A percentile compares a stretch with the other conserved stretches of the same genome.
These are phyloP conservation scores for Colletotrichum graminicola DNA, from an alignment of 2,329 filamentous ascomycete species.

Conservation along the genomic window DNA sequence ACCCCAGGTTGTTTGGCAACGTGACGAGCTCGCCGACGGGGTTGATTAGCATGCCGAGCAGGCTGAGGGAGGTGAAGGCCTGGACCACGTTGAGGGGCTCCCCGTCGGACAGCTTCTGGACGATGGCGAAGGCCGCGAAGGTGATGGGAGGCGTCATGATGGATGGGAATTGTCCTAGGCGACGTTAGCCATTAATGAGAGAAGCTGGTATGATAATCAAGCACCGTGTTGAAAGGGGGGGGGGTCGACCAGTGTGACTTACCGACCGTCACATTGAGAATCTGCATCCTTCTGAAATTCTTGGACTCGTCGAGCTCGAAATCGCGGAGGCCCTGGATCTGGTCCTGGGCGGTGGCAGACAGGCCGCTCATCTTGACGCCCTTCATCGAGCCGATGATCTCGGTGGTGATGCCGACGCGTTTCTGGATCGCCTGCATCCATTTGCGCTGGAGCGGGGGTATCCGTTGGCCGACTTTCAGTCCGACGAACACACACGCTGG, in stretches of 20 bases:
- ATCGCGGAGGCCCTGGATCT: conserved; percentile 43
- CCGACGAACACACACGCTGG: neutral
- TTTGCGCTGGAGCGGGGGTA: conserved; percentile 20
- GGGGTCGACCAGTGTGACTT: neutral
- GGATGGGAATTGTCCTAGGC: conserved; percentile 11
- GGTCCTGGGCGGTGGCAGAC: conserved; percentile 51
- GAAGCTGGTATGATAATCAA: too few relatives aligned
- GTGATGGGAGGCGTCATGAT: conserved; percentile 32
- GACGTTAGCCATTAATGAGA: neutral
- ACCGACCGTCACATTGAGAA: conserved; percentile 22
- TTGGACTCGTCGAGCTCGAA: conserved; percentile 43
- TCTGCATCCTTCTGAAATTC: conserved; percentile 26
- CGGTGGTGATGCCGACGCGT: conserved; percentile 62
- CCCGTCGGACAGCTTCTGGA: conserved; percentile 7
- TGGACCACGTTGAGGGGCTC: conserved; percentile 30
- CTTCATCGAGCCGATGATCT: conserved; percentile 63
- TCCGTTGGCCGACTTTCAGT: neutral
- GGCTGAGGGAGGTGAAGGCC: conserved; percentile 32
- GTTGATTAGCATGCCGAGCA: conserved; percentile 19
- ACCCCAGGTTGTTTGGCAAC: conserved; percentile 33
- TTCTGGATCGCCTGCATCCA: conserved; percentile 65
- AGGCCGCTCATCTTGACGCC: conserved; percentile 64
- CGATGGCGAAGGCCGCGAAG: conserved; percentile 30
- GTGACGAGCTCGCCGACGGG: conserved; percentile 36
- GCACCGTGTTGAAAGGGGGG: too few relatives aligned